Evolutionary conservation across 768 basidiomycete genomes (phyloP), one percentile per base, ranked within the genome.

Genomic region (Termitomyces titanicus): DNA sequence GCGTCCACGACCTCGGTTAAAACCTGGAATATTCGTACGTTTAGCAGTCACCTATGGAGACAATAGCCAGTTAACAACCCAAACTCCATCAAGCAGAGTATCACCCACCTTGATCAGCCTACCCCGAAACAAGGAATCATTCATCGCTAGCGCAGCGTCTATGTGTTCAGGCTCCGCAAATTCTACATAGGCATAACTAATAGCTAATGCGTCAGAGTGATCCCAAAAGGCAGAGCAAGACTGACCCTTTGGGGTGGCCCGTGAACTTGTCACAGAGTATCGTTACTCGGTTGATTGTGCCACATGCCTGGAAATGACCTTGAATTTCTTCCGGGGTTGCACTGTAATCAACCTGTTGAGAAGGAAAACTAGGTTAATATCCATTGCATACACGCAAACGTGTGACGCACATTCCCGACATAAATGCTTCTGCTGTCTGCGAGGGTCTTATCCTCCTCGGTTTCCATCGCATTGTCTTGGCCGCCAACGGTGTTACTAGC

Each of bases 231-330:
- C 49, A n/a, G 9, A 39, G 13, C 13, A 29, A 8, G 3, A 61
- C 67, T 48, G 61, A 94, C 94, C 97, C 97, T 84, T 98, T 98
- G 45, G 97, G 96, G 74, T 98, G 95, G 46, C 97, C 97, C 22
- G 96, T 98, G 72, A 96, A 98, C 76, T 98, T 98, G 82, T 99
- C 97, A 72, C 96, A 98, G 27, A 99, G 85, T 66, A 99, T 99
- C 0, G 97, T 99, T 40, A 99, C 94, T 64, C 97, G 85, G 75
- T 99, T 99, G 72, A 99, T 99, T 15, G 91, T 93, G 6, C 97
- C 97, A 67, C 95, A 98, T 15, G 95, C 88, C 69, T 94, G 91
- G 75, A 99, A 99, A 70, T 98, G 96, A 17, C 80, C 85, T 75
- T 98, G 97, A 47, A 99, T 94, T 69, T 99, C 97, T 72, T 98